Percentiles rank a stretch among this genome's conserved stretches.
These are phyloP conservation scores for Ehretia macrophylla DNA, from an alignment of 257 asterid species.

Conservation along the genomic window DNA sequence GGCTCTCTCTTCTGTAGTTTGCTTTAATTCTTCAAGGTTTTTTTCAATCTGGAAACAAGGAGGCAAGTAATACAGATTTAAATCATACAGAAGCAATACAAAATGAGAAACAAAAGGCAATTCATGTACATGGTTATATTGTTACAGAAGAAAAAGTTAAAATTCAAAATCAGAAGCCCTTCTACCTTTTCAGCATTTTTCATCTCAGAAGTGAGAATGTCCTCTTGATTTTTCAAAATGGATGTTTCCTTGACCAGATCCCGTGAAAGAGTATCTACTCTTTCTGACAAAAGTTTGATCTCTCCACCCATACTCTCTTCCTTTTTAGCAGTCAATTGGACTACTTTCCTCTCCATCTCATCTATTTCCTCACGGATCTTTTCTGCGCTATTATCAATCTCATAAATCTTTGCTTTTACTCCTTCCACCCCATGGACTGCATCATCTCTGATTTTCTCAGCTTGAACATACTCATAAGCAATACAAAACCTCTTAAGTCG, in stretches of 20 bases:
- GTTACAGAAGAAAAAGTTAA: neutral
- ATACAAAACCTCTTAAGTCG: conserved; percentile 87
- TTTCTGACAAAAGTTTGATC: conserved; percentile 68
- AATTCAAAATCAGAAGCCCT: neutral
- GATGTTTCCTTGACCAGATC: conserved; percentile 80
- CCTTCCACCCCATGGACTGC: conserved; percentile 66
- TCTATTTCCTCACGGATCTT: conserved; percentile 55
- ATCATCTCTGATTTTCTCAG: conserved; percentile 68
- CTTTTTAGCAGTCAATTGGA: conserved; percentile 62
- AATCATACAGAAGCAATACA: conserved; percentile 9
- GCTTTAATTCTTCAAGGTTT: conserved; percentile 71
- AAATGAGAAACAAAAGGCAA: conserved; percentile 4
- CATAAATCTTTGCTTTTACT: conserved; percentile 52
- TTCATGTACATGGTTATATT: neutral
- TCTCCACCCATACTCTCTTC: conserved; percentile 92
- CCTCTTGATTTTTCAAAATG: conserved; percentile 63
- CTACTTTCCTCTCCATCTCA: conserved; percentile 61
- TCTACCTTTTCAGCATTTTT: conserved; percentile 62
- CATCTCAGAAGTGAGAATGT: conserved; percentile 66
- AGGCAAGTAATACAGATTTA: conserved; percentile 12
- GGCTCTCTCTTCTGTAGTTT: conserved; percentile 69
- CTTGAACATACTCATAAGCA: conserved; percentile 87
- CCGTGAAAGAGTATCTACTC: conserved; percentile 70
- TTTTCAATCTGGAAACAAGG: conserved; percentile 49
- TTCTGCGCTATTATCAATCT: conserved; percentile 45